These are phyloP conservation scores for Cylindrotheca closterium DNA, from an alignment of 108 stramenopile species.

Conservation along the genomic window DNA sequence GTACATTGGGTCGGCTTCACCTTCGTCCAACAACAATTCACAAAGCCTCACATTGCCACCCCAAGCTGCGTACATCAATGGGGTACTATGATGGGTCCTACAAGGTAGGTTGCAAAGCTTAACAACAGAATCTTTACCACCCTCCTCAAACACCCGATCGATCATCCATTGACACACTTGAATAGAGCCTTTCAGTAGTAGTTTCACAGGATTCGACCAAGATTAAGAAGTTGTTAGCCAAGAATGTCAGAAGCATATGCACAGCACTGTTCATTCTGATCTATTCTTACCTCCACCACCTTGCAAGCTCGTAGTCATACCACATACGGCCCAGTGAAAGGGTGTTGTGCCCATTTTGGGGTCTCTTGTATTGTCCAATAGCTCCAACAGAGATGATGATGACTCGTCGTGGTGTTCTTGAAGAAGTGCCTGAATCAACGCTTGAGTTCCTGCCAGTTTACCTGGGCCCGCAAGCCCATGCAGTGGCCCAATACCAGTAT, in stretches of 20 bases:
- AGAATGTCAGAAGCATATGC: not conserved
- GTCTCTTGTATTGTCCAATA: slow-evolving; percentile 11
- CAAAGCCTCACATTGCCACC: slow-evolving; percentile 22
- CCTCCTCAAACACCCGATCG: slow-evolving; percentile 4
- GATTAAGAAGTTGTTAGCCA: too few relatives aligned
- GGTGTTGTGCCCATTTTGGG: slow-evolving; percentile 37
- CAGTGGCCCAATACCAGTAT: slow-evolving; percentile 18
- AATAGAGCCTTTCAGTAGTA: slow-evolving; percentile 3
- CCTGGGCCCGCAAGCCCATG: slow-evolving; percentile 35
- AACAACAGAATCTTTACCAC: slow-evolving; percentile 6
- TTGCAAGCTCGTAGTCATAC: slow-evolving; percentile 5
- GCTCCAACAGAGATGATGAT: slow-evolving; percentile 8
- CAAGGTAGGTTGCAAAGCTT: slow-evolving; percentile 4
- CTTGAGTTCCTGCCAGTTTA: slow-evolving; percentile 22
- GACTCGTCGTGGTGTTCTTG: slow-evolving; percentile 9
- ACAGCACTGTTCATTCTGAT: slow-evolving; percentile 10
- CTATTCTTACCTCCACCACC: not conserved
- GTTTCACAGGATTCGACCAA: too few relatives aligned
- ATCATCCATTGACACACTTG: slow-evolving; percentile 5
- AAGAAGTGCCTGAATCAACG: slow-evolving; percentile 9
- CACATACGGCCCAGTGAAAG: slow-evolving; percentile 41
- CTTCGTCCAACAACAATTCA: slow-evolving; percentile 25
- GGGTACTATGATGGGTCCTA: slow-evolving; percentile 12
- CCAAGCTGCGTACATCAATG: slow-evolving; percentile 37
- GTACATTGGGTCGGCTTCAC: slow-evolving; percentile 16